Evolutionary conservation across 2,329 filamentous ascomycete genomes (phyloP).

Genomic region (Cryoendolithus antarcticus): DNA sequence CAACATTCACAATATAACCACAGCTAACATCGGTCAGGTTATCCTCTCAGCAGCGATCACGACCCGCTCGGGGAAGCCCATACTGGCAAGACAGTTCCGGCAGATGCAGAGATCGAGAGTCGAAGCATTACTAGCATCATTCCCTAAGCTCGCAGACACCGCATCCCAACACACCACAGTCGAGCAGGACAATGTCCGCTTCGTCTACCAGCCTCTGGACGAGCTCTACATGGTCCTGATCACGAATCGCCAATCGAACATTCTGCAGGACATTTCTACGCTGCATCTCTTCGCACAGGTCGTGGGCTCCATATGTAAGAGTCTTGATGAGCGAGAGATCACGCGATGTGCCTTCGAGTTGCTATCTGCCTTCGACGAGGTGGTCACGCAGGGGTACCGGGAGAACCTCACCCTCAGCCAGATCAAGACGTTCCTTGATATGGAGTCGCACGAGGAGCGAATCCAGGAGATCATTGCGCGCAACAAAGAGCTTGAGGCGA

Average conservation of each 20-base stretch:
- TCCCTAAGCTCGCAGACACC: constrained; percentile 92
- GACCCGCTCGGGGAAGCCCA: constrained; percentile 94
- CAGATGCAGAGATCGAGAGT: constrained; percentile 96
- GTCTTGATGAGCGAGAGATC: constrained; percentile 89
- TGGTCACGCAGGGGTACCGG: constrained; percentile 88
- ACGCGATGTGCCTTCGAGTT: constrained; percentile 90
- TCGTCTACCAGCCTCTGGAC: constrained; percentile 96
- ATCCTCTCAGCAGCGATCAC: constrained; percentile 98
- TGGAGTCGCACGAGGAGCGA: constrained; percentile 98
- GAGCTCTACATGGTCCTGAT: constrained; percentile 99
- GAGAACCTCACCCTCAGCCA: constrained; percentile 94
- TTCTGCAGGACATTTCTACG: constrained; percentile 97
- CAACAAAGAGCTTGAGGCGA: constrained; percentile 98
- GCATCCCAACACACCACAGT: constrained; percentile 96
- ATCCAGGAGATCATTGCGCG: constrained; percentile 93
- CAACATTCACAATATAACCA: background rate
- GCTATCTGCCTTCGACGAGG: constrained; percentile 90
- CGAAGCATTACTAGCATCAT: constrained; percentile 89
- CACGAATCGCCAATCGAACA: constrained; percentile 98
- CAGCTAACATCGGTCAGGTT: constrained; percentile 47
- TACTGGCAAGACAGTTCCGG: constrained; percentile 93
- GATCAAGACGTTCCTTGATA: constrained; percentile 98
- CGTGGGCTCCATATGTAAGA: constrained; percentile 92
- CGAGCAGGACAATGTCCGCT: constrained; percentile 98
- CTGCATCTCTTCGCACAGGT: constrained; percentile 97